These are phyloP conservation scores for Psidium guajava DNA, from an alignment of 345 rosid genomes.

Conservation along the genomic window DNA sequence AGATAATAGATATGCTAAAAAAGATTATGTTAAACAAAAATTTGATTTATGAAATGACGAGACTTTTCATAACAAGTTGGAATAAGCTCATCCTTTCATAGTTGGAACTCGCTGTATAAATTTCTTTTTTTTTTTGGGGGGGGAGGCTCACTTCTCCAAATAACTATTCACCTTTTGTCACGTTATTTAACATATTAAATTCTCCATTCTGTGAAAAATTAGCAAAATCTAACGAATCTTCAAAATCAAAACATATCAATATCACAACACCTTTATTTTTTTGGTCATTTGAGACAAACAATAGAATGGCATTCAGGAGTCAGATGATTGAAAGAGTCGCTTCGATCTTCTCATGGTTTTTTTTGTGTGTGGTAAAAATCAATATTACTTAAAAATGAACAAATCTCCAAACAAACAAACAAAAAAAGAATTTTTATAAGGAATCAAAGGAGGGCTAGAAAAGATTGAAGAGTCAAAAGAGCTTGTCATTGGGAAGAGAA, in stretches of 20 bases:
- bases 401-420: background rate
- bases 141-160: background rate
- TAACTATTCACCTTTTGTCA: background rate
- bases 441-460: background rate
- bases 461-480: background rate
- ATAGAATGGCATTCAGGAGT: no score
- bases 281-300: no score
- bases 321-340: no score
- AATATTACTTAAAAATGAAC: no score
- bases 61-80: background rate
- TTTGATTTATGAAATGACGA: background rate
- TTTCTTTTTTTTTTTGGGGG: background rate
- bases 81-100: background rate
- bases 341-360: no score
- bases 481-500: background rate
- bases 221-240: background rate
- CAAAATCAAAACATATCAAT: no score
- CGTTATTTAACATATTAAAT: background rate
- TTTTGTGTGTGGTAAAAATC: no score
- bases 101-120: rapidly evolving
- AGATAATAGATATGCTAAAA: background rate
- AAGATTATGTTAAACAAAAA: background rate
- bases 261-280: no score
- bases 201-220: background rate
- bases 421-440: background rate